phyloP scores from a whole-genome alignment of 257 asterid genomes.

The Solanum etuberosum region DNA sequence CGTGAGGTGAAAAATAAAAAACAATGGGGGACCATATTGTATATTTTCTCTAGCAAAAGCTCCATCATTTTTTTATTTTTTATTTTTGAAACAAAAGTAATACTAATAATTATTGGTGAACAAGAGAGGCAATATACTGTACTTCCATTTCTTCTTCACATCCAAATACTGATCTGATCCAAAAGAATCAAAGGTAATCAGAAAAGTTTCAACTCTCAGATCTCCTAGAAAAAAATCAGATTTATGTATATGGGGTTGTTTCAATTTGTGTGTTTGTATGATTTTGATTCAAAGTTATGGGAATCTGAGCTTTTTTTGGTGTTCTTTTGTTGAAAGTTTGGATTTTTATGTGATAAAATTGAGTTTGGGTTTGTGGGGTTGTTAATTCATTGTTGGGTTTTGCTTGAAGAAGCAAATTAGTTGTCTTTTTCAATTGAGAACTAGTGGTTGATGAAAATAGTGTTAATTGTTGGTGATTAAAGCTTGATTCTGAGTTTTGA shows the following conservation, averaged over 20 bases:
- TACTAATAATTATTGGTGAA: neutral
- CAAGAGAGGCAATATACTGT: neutral
- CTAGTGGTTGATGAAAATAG: neutral
- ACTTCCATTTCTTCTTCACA: neutral
- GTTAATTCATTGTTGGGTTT: neutral
- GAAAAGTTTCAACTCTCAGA: neutral
- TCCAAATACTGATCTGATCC: neutral
- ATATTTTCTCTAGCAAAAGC: neutral
- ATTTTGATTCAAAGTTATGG: neutral
- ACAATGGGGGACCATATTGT: neutral
- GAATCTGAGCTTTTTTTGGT: neutral
- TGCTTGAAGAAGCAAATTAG: neutral
- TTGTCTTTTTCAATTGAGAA: neutral
- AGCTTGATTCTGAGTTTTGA: neutral
- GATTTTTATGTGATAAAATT: neutral
- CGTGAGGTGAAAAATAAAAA: too few species aligned
- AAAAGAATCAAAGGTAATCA: neutral
- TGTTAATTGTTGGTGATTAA: neutral
- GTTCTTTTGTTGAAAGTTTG: neutral
- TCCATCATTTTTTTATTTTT: neutral
- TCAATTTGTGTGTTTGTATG: neutral
- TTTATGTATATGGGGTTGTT: neutral
- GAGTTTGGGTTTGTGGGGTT: neutral
- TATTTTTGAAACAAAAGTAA: neutral
- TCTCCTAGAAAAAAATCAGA: neutral